Evolutionary conservation across 305 asterid genomes (phyloP), one percentile per base, ranked within the genome.

Genomic region (Fraxinus dipetala): DNA sequence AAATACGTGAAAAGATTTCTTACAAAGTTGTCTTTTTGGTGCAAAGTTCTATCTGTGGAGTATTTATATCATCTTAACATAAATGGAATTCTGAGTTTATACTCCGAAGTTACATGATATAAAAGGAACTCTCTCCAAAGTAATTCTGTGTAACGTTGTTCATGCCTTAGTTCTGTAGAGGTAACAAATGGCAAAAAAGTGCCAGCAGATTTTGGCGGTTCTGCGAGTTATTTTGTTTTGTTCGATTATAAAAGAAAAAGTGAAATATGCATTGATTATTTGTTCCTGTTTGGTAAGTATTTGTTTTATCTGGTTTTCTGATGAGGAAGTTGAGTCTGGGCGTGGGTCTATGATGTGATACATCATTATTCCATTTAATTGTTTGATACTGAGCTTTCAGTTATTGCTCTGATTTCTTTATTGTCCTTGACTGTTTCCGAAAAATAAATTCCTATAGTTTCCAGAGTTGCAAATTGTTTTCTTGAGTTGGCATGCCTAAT

Each of bases 1-100:
- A 78, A 80, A 34, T 83, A 63, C 83, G 51, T 79, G 56, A 26
- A 85, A 83, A 73, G 79, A 84, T 77, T 80, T 80, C 54, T 26
- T 1, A 30, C 38, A 83, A 80, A 78, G 85, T 76, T 80, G 20
- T 65, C 75, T 36, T 85, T 85, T 73, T 65, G 79, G 83, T 45
- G 76, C 73, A 73, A 51, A 79, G 70, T 73, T 85, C 81, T 2
- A 80, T 75, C 79, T 8, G 5, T 26, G 81, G 28, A 82, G 74
- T 72, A 70, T 65, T 70, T 76, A 80, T 67, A 32, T 77, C 72
- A 56, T 6, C 11, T 4, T 56, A 56, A 9, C 31, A 2, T 61
- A 61, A 20, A 61, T 61, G 84, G 78, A 80, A 76, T 26, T 80
- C 65, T 75, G 79, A 77, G 61, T 48, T 48, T 48, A 48, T 48